A percentile compares a stretch with the other conserved stretches of the same genome.
Conservation (phyloP, 345 rosid species). For the Salix suchowensis region DNA sequence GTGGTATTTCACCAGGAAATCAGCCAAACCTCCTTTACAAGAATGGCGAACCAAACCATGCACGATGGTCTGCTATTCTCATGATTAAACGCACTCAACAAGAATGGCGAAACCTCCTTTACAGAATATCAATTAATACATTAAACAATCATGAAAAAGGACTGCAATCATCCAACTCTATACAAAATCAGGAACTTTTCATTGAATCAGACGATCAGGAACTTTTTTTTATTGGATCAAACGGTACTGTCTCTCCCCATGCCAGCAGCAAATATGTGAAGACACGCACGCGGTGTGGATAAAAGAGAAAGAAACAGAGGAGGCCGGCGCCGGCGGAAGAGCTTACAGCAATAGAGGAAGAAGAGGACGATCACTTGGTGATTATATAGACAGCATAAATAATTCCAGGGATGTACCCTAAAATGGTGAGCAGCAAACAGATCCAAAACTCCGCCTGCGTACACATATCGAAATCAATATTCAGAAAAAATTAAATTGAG, state of each 20-base stretch:
- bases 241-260: not conserved
- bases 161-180: not conserved
- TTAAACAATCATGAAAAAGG: not conserved
- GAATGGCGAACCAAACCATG: not conserved
- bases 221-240: not conserved
- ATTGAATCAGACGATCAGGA: not conserved
- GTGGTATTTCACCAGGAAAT: not conserved
- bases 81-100: not conserved
- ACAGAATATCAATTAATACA: not conserved
- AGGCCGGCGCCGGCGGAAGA: no score
- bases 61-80: not conserved
- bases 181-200: not conserved
- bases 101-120: not conserved
- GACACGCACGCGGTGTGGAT: not conserved
- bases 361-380: conserved; percentile 38
- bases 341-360: not conserved
- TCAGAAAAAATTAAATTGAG: not conserved
- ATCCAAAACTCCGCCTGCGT: conserved; percentile 76
- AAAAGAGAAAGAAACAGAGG: not conserved
- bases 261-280: not conserved
- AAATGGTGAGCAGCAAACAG: conserved; percentile 61
- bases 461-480: not conserved
- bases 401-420: conserved; percentile 81
- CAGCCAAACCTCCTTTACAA: no score
- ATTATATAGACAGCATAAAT: conserved; percentile 65